phyloP scores from a whole-genome alignment of 192 early-diverging fungal genomes.

The Backusella sp. region DNA sequence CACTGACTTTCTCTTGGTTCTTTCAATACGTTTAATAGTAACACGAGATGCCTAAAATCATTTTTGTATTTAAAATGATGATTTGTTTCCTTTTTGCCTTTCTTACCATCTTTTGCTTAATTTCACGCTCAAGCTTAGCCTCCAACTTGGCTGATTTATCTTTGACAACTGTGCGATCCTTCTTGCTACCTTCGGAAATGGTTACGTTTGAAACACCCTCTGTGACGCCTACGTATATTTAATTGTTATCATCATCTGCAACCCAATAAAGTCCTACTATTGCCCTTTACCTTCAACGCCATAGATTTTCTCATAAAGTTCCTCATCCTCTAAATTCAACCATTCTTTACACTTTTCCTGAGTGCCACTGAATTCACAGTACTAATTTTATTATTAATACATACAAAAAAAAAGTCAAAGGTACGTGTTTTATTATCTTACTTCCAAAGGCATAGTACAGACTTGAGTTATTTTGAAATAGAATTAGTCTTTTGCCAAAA shows the following conservation, averaged over 20 bases:
- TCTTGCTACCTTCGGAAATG: conserved; percentile 41
- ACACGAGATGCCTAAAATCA: conserved; percentile 56
- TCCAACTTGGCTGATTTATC: conserved; percentile 45
- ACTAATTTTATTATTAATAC: conserved; percentile 46
- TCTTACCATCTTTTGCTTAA: conserved; percentile 73
- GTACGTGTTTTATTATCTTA: conserved; percentile 5
- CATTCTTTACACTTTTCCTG: conserved; percentile 80
- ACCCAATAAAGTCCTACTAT: not conserved
- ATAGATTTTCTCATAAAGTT: conserved; percentile 59
- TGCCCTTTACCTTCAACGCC: conserved; percentile 24
- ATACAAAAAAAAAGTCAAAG: not conserved
- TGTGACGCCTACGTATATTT: conserved; percentile 15
- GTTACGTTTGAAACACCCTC: conserved; percentile 22
- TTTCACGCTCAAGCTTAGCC: conserved; percentile 73
- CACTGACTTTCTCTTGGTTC: conserved; percentile 92
- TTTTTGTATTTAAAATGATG: not conserved
- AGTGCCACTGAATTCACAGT: conserved; percentile 89
- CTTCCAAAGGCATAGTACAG: conserved; percentile 48
- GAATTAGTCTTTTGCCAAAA: not conserved
- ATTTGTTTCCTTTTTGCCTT: not conserved
- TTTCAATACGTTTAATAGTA: conserved; percentile 83
- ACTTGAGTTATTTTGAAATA: conserved; percentile 20
- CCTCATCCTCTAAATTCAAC: conserved; percentile 61
- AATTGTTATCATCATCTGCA: not conserved
- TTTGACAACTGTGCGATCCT: conserved; percentile 50